Conservation (phyloP, 2,329 filamentous ascomycete genomes). For the Anthostomella pinea region DNA sequence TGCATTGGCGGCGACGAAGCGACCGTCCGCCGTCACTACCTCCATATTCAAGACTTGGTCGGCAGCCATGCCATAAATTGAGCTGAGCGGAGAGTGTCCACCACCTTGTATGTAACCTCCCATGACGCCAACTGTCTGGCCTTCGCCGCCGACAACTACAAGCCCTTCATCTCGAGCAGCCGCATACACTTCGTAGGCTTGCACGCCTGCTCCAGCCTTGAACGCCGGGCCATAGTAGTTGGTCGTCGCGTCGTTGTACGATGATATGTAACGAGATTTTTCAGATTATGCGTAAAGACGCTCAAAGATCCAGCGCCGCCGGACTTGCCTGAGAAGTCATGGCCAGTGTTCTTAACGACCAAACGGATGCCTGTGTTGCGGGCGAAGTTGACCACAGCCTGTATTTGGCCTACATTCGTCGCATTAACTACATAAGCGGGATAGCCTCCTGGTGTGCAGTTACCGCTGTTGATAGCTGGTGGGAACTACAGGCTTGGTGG, state of each 20-base stretch:
- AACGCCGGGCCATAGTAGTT: slow-evolving; percentile 46
- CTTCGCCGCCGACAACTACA: slow-evolving; percentile 53
- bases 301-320: slow-evolving; percentile 38
- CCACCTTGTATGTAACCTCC: slow-evolving; percentile 47
- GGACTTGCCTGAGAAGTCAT: slow-evolving; percentile 46
- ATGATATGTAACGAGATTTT: slow-evolving; percentile 33
- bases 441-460: slow-evolving; percentile 40
- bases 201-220: slow-evolving; percentile 54
- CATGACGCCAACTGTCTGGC: slow-evolving; percentile 47
- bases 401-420: slow-evolving; percentile 42
- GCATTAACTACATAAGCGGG: slow-evolving; percentile 42
- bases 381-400: slow-evolving; percentile 46
- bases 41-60: slow-evolving; percentile 49
- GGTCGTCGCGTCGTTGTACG: slow-evolving; percentile 30
- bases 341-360: slow-evolving; percentile 52
- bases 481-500: too few species aligned
- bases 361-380: slow-evolving; percentile 45
- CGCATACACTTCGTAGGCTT: slow-evolving; percentile 52
- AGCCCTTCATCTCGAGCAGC: slow-evolving; percentile 45
- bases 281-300: slow-evolving; percentile 38
- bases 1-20: slow-evolving; percentile 40
- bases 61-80: slow-evolving; percentile 20
- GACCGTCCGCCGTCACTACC: slow-evolving; percentile 45
- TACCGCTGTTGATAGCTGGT: slow-evolving; percentile 6
- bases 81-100: slow-evolving; percentile 34